A percentile compares a stretch with the other conserved stretches of the same genome.
These are phyloP conservation scores for Fomitopsis pinicola DNA, from an alignment of 1,284 basidiomycete species.

Conservation along the genomic window DNA sequence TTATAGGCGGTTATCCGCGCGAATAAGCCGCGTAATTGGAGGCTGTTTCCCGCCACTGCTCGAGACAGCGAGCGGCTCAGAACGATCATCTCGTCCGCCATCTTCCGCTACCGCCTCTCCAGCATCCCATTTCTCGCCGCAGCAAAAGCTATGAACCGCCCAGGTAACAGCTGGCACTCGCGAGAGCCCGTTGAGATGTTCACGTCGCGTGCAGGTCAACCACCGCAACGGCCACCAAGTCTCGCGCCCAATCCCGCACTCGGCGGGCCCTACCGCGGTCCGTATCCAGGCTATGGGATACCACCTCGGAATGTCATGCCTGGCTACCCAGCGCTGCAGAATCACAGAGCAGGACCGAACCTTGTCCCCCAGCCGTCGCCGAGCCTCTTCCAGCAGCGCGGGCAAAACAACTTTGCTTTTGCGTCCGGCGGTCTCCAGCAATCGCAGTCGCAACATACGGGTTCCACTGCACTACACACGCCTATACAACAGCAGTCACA, in stretches of 20 bases:
- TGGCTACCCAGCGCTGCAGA: conserved; percentile 51
- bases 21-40: background rate
- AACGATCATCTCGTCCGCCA: conserved; percentile 13
- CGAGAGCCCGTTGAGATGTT: conserved; percentile 16
- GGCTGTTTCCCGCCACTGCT: conserved; percentile 5
- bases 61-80: conserved; percentile 4
- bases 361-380: conserved; percentile 59
- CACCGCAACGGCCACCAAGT: conserved; percentile 72
- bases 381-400: conserved; percentile 59
- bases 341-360: conserved; percentile 51
- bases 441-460: conserved; percentile 35
- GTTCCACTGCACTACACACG: conserved; percentile 30
- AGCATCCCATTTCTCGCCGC: background rate
- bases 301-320: conserved; percentile 57
- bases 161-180: conserved; percentile 27
- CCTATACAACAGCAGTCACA: conserved; percentile 31
- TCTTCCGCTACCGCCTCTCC: conserved; percentile 8
- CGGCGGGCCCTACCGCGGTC: conserved; percentile 58
- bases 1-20: background rate
- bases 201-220: conserved; percentile 55
- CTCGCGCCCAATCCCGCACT: conserved; percentile 62
- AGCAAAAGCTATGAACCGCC: conserved; percentile 31
- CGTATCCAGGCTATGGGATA: conserved; percentile 58
- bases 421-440: conserved; percentile 46
- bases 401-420: conserved; percentile 56